Conservation (phyloP, 2,329 filamentous ascomycete species). For the Neophaeococcomyces aloes region DNA sequence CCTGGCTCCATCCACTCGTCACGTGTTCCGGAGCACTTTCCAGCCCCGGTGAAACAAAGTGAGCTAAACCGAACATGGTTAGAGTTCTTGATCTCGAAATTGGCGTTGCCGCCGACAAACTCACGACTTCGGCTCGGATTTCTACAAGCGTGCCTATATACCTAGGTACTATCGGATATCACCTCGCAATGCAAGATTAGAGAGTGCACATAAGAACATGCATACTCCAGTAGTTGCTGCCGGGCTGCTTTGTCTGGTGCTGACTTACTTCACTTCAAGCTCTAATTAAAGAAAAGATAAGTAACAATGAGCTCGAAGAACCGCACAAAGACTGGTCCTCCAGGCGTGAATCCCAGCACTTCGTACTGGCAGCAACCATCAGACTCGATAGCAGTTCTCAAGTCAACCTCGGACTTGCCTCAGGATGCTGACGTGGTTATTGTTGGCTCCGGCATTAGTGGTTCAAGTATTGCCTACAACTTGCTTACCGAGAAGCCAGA, state of each 20-base stretch:
- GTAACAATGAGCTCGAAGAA: slow-evolving; percentile 21
- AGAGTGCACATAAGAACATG: background rate
- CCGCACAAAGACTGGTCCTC: slow-evolving; percentile 24
- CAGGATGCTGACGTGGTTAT: slow-evolving; percentile 24
- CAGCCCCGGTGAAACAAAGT: no score
- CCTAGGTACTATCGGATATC: background rate
- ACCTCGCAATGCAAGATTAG: background rate
- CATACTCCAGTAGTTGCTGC: background rate
- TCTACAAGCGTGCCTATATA: background rate
- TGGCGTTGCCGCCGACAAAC: background rate
- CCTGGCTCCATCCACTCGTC: no score
- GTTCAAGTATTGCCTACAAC: slow-evolving; percentile 26
- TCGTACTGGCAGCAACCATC: slow-evolving; percentile 27
- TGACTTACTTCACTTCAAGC: background rate
- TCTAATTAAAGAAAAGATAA: slow-evolving; percentile 11
- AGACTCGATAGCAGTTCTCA: slow-evolving; percentile 21
- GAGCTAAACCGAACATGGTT: no score
- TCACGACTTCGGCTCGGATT: background rate
- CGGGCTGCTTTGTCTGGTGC: no score
- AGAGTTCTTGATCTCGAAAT: background rate
- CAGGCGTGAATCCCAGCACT: slow-evolving; percentile 27
- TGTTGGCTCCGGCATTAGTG: slow-evolving; percentile 30
- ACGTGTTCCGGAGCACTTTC: no score
- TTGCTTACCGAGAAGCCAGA: slow-evolving; percentile 23
- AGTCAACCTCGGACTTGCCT: slow-evolving; percentile 20